phyloP scores from a whole-genome alignment of 2,329 filamentous ascomycete genomes.

The Westerdykella sp. region DNA sequence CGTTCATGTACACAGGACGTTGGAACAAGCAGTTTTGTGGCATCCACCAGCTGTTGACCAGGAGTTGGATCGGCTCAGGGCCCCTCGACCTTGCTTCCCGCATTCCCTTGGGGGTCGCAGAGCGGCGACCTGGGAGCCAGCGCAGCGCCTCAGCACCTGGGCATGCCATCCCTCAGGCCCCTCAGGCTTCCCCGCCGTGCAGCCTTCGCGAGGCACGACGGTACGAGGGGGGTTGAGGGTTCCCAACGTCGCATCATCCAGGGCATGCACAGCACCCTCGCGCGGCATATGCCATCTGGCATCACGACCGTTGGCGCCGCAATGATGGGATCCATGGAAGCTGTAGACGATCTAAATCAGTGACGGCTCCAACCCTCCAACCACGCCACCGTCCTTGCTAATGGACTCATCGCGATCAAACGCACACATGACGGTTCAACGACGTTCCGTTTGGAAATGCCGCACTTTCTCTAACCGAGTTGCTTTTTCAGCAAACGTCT shows the following conservation, averaged over 20 bases:
- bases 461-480: conserved; percentile 27
- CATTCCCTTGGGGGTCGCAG: conserved; percentile 28
- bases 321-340: no score
- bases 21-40: conserved; percentile 16
- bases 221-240: conserved; percentile 1
- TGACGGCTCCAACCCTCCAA: conserved; percentile 2
- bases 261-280: conserved; percentile 16
- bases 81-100: conserved; percentile 37
- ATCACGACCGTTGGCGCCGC: conserved; percentile 4
- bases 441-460: conserved; percentile 28
- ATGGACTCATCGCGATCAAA: conserved; percentile 7
- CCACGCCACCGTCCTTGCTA: conserved; percentile 17
- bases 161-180: conserved; percentile 7
- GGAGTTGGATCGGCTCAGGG: conserved; percentile 30
- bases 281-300: conserved; percentile 10
- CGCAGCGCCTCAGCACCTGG: conserved; percentile 7
- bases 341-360: conserved; percentile 2
- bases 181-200: conserved; percentile 10
- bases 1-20: conserved; percentile 5
- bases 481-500: conserved; percentile 27
- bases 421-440: conserved; percentile 4
- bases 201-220: conserved; percentile 6
- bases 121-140: conserved; percentile 17
- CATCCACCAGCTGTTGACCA: conserved; percentile 12
- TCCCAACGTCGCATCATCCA: conserved; percentile 1